Percentiles rank a stretch among this genome's conserved stretches.
Conservation (phyloP, 2,329 filamentous ascomycete species). For the Fusarium neocosmosporiellum region DNA sequence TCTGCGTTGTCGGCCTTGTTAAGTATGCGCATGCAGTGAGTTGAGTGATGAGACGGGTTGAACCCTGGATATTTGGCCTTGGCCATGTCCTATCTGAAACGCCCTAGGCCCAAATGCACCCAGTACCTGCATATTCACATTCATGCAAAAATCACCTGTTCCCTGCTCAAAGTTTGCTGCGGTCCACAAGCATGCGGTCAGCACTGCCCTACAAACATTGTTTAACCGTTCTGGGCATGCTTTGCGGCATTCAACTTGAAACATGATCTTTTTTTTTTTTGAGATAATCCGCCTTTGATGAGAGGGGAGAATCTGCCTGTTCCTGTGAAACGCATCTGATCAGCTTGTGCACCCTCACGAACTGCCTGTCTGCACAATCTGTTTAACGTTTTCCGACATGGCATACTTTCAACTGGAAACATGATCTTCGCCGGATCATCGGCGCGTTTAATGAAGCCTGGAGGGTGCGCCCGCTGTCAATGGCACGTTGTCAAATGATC, state of each 20-base stretch:
- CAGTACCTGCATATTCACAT: neutral
- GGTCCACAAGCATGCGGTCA: neutral
- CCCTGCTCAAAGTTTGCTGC: neutral
- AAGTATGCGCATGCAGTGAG: neutral
- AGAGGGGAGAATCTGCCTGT: neutral
- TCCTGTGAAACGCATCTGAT: neutral
- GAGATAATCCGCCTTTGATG: neutral
- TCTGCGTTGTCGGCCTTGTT: neutral
- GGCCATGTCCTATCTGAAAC: neutral
- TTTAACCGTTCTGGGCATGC: neutral
- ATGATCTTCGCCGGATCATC: neutral
- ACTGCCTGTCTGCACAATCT: neutral
- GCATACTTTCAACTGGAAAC: neutral
- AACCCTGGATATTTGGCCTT: neutral
- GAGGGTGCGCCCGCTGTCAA: neutral
- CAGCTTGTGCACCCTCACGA: neutral
- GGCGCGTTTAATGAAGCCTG: neutral
- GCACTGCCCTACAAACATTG: neutral
- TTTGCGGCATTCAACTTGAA: neutral
- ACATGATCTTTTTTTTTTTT: neutral
- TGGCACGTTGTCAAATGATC: neutral
- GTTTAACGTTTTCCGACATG: neutral
- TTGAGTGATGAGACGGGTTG: neutral
- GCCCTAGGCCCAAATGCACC: neutral
- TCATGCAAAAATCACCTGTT: neutral